These are phyloP conservation scores for Sclerotiophoma versabilis DNA, from an alignment of 2,329 filamentous ascomycete genomes.

Conservation along the genomic window DNA sequence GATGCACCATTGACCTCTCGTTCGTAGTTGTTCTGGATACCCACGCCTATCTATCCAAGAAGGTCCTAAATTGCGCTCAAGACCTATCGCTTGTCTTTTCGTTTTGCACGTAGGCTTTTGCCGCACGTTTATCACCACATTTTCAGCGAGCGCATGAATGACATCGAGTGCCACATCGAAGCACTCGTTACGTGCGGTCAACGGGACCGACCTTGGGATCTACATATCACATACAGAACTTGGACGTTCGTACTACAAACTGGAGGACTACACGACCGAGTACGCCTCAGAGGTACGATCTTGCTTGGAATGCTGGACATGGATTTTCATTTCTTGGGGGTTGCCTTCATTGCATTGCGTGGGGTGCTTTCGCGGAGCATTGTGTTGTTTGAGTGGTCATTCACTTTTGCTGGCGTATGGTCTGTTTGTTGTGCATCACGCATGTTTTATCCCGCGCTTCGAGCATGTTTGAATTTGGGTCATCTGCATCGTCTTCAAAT, in stretches of 20 bases:
- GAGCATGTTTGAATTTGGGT: constrained; percentile 18
- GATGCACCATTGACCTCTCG: constrained; percentile 2
- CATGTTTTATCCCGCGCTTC: constrained; percentile 15
- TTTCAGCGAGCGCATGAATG: constrained; percentile 6
- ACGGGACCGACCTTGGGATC: constrained; percentile 8
- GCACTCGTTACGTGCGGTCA: constrained; percentile 3
- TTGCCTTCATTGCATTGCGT: constrained; percentile 40
- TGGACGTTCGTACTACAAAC: constrained; percentile 5
- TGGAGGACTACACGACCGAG: constrained; percentile 1
- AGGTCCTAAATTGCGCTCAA: constrained; percentile 33
- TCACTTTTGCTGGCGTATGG: constrained; percentile 17
- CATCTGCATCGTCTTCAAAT: constrained; percentile 17
- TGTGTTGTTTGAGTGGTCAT: constrained; percentile 21
- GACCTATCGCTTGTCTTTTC: constrained; percentile 25
- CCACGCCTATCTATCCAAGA: constrained; percentile 27
- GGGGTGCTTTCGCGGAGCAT: constrained; percentile 38
- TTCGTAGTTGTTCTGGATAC: constrained; percentile 37
- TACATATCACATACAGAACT: constrained; percentile 18
- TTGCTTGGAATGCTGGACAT: constrained; percentile 4
- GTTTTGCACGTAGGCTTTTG: constrained; percentile 19
- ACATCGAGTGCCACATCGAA: constrained; percentile 1
- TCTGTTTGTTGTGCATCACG: constrained; percentile 16
- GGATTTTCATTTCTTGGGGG: constrained; percentile 25
- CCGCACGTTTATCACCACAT: constrained; percentile 14
- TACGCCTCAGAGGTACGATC: neutral